These are phyloP conservation scores for Fraxinus sp. DNA, from an alignment of 305 asterid genomes.

Conservation along the genomic window DNA sequence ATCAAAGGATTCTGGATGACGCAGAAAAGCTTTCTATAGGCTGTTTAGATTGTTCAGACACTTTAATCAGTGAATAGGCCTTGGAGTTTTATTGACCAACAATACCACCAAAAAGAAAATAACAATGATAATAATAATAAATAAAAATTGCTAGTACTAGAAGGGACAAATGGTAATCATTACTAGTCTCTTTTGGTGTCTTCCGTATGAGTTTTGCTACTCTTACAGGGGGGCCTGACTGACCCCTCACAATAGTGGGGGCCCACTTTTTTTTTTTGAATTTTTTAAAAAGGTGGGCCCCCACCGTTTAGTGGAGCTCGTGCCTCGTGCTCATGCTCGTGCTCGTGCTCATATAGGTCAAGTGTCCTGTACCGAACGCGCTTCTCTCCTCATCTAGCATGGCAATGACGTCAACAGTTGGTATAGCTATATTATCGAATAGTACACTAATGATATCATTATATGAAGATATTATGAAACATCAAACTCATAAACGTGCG, in stretches of 20 bases:
- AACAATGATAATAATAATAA: not conserved
- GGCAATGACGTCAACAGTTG: not conserved
- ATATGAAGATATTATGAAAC: not conserved
- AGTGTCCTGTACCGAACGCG: not conserved
- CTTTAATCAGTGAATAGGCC: conserved; percentile 48
- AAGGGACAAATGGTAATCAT: conserved; percentile 34
- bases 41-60: conserved; percentile 41
- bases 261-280: too few species aligned
- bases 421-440: not conserved
- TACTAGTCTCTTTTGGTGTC: conserved; percentile 6
- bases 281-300: too few species aligned
- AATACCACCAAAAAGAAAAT: not conserved
- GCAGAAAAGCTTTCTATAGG: conserved; percentile 5
- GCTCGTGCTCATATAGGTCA: not conserved
- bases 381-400: not conserved
- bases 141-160: conserved; percentile 30
- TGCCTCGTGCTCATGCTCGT: not conserved
- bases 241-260: too few species aligned
- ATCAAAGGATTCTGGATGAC: conserved; percentile 10
- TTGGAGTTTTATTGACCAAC: conserved; percentile 27
- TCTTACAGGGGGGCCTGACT: too few species aligned
- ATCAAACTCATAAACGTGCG: not conserved
- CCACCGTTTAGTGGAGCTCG: not conserved
- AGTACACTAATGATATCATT: not conserved
- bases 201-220: not conserved